Conservation (phyloP, 352 stramenopile genomes). For the Phytophthora constricta region DNA sequence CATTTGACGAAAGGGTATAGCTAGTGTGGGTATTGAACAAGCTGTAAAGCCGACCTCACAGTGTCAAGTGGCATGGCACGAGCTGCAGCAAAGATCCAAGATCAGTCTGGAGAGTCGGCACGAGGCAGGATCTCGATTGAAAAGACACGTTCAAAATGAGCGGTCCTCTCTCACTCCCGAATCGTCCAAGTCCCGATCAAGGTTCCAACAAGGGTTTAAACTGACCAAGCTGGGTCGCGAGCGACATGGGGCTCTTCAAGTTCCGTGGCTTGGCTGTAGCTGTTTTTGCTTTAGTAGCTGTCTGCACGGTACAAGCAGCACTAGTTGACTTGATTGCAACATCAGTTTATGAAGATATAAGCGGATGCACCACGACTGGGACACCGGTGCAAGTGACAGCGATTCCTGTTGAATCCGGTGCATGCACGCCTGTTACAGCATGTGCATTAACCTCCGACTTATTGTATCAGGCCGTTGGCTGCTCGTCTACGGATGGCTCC, state of each 20-base stretch:
- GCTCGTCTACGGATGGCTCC: constrained; percentile 15
- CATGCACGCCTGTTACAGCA: not conserved
- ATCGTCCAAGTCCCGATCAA: too few species aligned
- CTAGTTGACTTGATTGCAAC: constrained; percentile 6
- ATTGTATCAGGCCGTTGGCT: constrained; percentile 4
- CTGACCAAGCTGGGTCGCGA: too few species aligned
- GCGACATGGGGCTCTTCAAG: constrained; percentile 7
- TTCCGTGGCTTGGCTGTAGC: not conserved
- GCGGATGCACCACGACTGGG: not conserved
- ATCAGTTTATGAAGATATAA: constrained; percentile 4
- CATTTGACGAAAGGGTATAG: too few species aligned
- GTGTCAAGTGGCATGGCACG: too few species aligned
- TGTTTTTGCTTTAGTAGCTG: not conserved
- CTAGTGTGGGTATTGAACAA: too few species aligned
- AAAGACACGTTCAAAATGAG: too few species aligned
- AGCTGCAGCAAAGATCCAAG: too few species aligned
- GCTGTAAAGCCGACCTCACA: too few species aligned
- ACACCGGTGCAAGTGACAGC: constrained; percentile 7
- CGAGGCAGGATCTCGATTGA: too few species aligned
- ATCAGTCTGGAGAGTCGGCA: not conserved
- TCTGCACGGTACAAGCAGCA: not conserved
- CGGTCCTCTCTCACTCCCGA: constrained; percentile 12
- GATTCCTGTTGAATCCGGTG: not conserved
- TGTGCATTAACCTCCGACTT: constrained; percentile 2
- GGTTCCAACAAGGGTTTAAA: too few species aligned